Evolutionary conservation across 192 early-diverging fungal species (phyloP).

Genomic region (Rhizoclosmatium sp.): DNA sequence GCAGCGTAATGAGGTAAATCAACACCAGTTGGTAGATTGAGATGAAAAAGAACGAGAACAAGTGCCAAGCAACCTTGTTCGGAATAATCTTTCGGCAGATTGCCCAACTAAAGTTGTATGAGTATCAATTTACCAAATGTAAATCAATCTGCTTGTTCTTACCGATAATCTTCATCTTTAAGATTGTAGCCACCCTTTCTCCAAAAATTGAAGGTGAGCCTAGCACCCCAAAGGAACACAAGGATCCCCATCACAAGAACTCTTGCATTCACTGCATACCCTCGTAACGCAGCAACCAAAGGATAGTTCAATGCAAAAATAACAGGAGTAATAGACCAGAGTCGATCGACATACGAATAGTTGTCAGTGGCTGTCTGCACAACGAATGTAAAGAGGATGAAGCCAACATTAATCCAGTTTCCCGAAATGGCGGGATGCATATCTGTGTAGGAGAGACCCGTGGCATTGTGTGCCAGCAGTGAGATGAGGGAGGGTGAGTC

Average conservation of each 20-base stretch:
- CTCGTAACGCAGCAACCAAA: constrained; percentile 27
- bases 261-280: constrained; percentile 46
- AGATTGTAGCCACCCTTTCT: constrained; percentile 57
- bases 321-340: constrained; percentile 79
- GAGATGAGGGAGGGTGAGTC: constrained; percentile 8
- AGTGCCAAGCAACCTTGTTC: constrained; percentile 59
- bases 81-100: constrained; percentile 44
- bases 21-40: constrained; percentile 75
- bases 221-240: constrained; percentile 72
- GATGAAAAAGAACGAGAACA: constrained; percentile 78
- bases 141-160: neutral
- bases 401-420: neutral
- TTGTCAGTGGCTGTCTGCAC: constrained; percentile 16
- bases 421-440: constrained; percentile 9
- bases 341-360: constrained; percentile 67
- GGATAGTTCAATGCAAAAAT: constrained; percentile 66
- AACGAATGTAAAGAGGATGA: constrained; percentile 10
- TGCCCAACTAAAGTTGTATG: constrained; percentile 82
- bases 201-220: constrained; percentile 81
- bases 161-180: constrained; percentile 19
- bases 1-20: constrained; percentile 65
- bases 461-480: neutral
- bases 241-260: constrained; percentile 52
- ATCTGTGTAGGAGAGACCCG: neutral
- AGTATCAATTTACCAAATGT: too few species aligned